Percentiles rank a stretch among this genome's conserved stretches.
These are phyloP conservation scores for Cladophialophora chaetospira DNA, from an alignment of 2,329 filamentous ascomycete species.

Conservation along the genomic window DNA sequence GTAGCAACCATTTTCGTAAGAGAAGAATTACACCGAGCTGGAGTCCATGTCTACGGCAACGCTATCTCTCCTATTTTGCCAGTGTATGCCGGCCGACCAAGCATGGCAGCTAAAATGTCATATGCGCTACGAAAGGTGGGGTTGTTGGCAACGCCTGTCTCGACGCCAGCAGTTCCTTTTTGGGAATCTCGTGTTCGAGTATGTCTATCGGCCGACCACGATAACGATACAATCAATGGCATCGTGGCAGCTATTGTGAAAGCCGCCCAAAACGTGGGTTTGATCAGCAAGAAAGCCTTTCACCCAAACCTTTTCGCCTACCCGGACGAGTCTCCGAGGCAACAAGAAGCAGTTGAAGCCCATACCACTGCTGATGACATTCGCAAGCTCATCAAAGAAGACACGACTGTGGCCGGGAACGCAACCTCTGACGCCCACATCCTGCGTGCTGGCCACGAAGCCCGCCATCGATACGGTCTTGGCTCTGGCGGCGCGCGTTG, in stretches of 20 bases:
- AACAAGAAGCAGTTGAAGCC: conserved; percentile 6
- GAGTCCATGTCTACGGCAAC: conserved; percentile 13
- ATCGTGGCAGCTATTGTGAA: conserved; percentile 5
- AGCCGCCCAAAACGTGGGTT: conserved; percentile 8
- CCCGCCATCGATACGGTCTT: conserved; percentile 2
- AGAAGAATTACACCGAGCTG: conserved; percentile 4
- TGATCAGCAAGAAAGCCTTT: not conserved
- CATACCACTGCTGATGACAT: not conserved
- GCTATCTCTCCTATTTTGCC: conserved; percentile 12
- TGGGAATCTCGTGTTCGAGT: conserved; percentile 20
- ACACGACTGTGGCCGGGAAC: not conserved
- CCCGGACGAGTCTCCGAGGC: not conserved
- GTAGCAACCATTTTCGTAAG: conserved; percentile 1
- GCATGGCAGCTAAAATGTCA: conserved; percentile 17
- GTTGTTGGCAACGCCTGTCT: conserved; percentile 12
- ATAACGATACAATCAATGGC: conserved; percentile 4
- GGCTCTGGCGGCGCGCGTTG: conserved; percentile 14
- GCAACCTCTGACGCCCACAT: not conserved
- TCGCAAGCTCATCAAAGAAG: conserved; percentile 3
- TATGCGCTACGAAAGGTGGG: conserved; percentile 11
- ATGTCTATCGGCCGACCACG: conserved; percentile 16
- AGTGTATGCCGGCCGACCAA: conserved; percentile 12
- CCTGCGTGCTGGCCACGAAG: conserved; percentile 4
- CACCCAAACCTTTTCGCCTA: not conserved
- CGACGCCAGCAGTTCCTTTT: conserved; percentile 13